Evolutionary conservation across 345 rosid genomes (phyloP), one percentile per base, ranked within the genome.

Genomic region (Excoecaria cochinchinensis): DNA sequence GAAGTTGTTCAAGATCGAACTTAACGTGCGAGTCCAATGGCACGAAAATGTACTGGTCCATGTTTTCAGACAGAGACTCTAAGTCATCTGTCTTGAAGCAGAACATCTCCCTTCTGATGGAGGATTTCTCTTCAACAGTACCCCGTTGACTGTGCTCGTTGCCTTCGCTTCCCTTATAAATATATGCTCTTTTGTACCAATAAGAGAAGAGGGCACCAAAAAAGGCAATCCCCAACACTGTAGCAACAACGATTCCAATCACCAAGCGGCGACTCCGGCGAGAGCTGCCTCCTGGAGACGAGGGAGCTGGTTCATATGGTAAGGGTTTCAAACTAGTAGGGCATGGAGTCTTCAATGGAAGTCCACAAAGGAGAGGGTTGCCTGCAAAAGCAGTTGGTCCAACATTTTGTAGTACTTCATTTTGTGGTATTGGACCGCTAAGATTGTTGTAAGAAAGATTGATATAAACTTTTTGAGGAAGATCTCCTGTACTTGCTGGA

Each of bases 31-130:
- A 10, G 56, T 76, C 76, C 44, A 80, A 47, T 16, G 73, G 63
- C 12, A 67, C 14, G 51, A 80, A 80, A 16, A 76, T 72, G 66
- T 72, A 80, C 67, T 80, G 83, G 14, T 80, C 83, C 70, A 76
- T 67, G 13, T 72, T 80, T 53, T 67, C 83, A 0, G 83, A 71
- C 19, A 80, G 52, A 25, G 79, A 72, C 58, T 80, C 83, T 74
- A 80, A 44, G 57, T 80, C 83, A 53, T 67, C 83, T 52, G 79
- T 80, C 31, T 76, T 80, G 83, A 80, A 80, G 69, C 83, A 80
- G 70, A 80, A 67, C 73, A 71, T 80, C 6, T 80, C 83, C 73
- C 73, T 76, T 67, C 74, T 58, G 7, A 75, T 52, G 7, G 11
- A 3, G 3, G 83, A 47, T 70, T 72, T 80, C 38, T 76, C 69